These are phyloP conservation scores for Podospora bellae-mahoneyi DNA, from an alignment of 495 filamentous ascomycete species.

Conservation along the genomic window DNA sequence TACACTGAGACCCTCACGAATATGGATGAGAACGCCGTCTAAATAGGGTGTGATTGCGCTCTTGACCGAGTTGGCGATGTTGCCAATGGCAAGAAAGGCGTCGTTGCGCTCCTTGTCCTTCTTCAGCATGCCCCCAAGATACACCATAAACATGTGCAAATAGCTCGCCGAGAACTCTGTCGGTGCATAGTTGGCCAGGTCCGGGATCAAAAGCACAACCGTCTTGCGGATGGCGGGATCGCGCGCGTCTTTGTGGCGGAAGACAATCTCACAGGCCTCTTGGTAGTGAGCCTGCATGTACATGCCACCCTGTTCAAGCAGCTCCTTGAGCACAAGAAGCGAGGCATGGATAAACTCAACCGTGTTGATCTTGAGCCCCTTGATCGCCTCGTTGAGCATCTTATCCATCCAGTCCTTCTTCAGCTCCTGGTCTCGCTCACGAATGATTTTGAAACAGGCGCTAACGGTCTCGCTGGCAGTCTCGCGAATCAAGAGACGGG, in stretches of 20 bases:
- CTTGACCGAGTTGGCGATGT: slow-evolving; percentile 92
- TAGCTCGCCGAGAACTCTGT: slow-evolving; percentile 77
- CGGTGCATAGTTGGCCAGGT: slow-evolving; percentile 88
- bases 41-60: slow-evolving; percentile 92
- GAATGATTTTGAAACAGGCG: slow-evolving; percentile 90
- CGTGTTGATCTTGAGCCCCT: slow-evolving; percentile 72
- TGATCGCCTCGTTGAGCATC: slow-evolving; percentile 77
- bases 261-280: slow-evolving; percentile 86
- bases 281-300: slow-evolving; percentile 92
- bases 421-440: slow-evolving; percentile 79
- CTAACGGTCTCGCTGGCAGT: slow-evolving; percentile 87
- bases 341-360: slow-evolving; percentile 88
- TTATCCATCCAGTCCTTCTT: slow-evolving; percentile 81
- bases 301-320: slow-evolving; percentile 92
- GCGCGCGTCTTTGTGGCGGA: slow-evolving; percentile 84
- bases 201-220: slow-evolving; percentile 83
- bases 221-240: slow-evolving; percentile 83
- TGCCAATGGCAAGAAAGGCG: slow-evolving; percentile 91
- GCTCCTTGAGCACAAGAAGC: slow-evolving; percentile 82
- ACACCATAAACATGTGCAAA: slow-evolving; percentile 94
- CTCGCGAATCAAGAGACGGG: slow-evolving; percentile 83
- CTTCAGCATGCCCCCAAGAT: slow-evolving; percentile 91
- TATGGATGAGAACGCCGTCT: slow-evolving; percentile 86
- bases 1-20: slow-evolving; percentile 81
- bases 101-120: slow-evolving; percentile 88